phyloP scores from a whole-genome alignment of 495 filamentous ascomycete genomes.

The Aspergillus egyptiacus region DNA sequence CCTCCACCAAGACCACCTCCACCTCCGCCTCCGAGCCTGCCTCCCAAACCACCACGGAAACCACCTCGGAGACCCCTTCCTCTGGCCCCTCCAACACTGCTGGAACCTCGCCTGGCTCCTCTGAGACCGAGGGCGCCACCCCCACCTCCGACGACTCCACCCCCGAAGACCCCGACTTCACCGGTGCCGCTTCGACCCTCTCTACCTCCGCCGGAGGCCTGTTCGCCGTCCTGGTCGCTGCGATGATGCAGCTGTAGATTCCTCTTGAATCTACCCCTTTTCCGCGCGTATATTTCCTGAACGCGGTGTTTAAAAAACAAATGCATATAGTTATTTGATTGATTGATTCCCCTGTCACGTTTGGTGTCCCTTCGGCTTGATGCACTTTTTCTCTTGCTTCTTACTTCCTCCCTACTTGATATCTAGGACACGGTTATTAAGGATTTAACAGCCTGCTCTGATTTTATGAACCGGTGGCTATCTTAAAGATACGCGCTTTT shows the following conservation, averaged over 20 bases:
- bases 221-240: slow-evolving; percentile 26
- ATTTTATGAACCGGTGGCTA: background rate
- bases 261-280: background rate
- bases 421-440: too few species aligned
- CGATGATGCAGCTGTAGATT: slow-evolving; percentile 34
- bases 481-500: slow-evolving; percentile 1
- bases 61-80: background rate
- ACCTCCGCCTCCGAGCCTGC: background rate
- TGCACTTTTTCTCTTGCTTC: background rate
- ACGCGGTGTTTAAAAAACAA: background rate
- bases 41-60: background rate
- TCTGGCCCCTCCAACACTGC: too few species aligned
- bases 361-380: background rate
- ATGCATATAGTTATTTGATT: slow-evolving; percentile 1
- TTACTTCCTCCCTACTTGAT: too few species aligned
- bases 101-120: slow-evolving; percentile 18
- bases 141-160: slow-evolving; percentile 17
- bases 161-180: slow-evolving; percentile 17
- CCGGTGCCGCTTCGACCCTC: slow-evolving; percentile 21
- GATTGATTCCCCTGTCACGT: too few species aligned
- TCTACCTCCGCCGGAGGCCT: slow-evolving; percentile 22
- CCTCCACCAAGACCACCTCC: slow-evolving; percentile 1
- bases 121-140: slow-evolving; percentile 6
- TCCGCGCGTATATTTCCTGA: background rate
- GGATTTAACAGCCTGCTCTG: slow-evolving; percentile 5